These are phyloP conservation scores for Adansonia rubrostipa DNA, from an alignment of 441 rosid species.

Conservation along the genomic window DNA sequence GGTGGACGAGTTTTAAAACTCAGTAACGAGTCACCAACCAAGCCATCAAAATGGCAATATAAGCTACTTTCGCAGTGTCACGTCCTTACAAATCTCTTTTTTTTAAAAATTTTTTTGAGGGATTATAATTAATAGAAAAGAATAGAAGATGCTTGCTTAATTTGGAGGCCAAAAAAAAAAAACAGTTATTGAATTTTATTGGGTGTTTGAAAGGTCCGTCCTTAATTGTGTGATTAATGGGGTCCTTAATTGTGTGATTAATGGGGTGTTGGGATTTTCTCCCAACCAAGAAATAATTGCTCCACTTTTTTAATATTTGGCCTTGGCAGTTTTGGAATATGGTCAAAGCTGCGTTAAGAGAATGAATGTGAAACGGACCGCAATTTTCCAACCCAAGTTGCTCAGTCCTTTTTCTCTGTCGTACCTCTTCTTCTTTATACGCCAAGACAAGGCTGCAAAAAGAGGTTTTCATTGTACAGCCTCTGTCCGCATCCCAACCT, in stretches of 20 bases:
- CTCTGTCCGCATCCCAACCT: no score
- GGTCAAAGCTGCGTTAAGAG: conserved; percentile 35
- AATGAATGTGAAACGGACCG: not conserved
- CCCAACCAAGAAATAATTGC: conserved; percentile 17
- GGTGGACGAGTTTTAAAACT: not conserved
- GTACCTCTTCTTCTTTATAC: not conserved
- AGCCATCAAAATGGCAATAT: not conserved
- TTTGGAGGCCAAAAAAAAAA: not conserved
- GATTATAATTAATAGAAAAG: not conserved
- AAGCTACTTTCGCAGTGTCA: not conserved
- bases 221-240: not conserved
- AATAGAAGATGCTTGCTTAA: not conserved
- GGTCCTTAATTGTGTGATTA: not conserved
- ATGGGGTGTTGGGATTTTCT: conserved; percentile 9
- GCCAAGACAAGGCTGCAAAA: conserved; percentile 31
- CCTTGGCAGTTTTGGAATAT: not conserved
- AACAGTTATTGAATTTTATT: not conserved
- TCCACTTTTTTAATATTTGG: not conserved
- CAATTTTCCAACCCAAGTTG: not conserved
- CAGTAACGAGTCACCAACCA: conserved; percentile 3
- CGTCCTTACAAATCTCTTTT: not conserved
- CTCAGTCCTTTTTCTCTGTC: not conserved
- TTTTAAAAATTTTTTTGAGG: not conserved
- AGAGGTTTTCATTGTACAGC: not conserved
- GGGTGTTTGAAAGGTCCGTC: not conserved